Evolutionary conservation across 768 basidiomycete species (phyloP).

Genomic region (Panaeolus papilionaceus): DNA sequence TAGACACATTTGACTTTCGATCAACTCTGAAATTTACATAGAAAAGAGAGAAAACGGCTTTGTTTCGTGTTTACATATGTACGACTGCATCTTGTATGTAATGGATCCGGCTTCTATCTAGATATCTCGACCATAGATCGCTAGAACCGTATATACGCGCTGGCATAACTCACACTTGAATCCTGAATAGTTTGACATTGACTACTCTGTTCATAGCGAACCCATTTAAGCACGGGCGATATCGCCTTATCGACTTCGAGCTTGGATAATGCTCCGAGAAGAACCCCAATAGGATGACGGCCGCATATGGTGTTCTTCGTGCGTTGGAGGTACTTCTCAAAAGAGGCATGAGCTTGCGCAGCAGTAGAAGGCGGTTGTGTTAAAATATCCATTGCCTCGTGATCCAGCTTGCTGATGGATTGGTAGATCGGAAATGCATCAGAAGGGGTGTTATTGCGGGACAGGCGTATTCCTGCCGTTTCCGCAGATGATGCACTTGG

Average conservation of each 20-base stretch:
- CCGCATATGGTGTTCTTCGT: conserved; percentile 98
- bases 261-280: conserved; percentile 76
- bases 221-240: conserved; percentile 69
- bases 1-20: background rate
- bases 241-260: conserved; percentile 51
- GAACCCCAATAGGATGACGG: conserved; percentile 92
- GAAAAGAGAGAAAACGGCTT: background rate
- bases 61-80: background rate
- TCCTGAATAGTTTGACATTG: conserved; percentile 69
- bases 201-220: conserved; percentile 94
- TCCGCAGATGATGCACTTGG: conserved; percentile 61
- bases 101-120: background rate
- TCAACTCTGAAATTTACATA: background rate
- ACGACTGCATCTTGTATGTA: background rate
- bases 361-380: conserved; percentile 61
- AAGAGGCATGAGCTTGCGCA: conserved; percentile 60
- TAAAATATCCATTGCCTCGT: conserved; percentile 82
- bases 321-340: conserved; percentile 67
- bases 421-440: conserved; percentile 73
- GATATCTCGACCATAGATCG: background rate
- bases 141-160: conserved; percentile 79
- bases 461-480: conserved; percentile 55
- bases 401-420: conserved; percentile 86
- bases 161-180: conserved; percentile 97
- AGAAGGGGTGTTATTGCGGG: conserved; percentile 46